A percentile compares a stretch with the other conserved stretches of the same genome.
These are phyloP conservation scores for Rhodotorula sp. DNA, from an alignment of 1,284 basidiomycete genomes.

Conservation along the genomic window DNA sequence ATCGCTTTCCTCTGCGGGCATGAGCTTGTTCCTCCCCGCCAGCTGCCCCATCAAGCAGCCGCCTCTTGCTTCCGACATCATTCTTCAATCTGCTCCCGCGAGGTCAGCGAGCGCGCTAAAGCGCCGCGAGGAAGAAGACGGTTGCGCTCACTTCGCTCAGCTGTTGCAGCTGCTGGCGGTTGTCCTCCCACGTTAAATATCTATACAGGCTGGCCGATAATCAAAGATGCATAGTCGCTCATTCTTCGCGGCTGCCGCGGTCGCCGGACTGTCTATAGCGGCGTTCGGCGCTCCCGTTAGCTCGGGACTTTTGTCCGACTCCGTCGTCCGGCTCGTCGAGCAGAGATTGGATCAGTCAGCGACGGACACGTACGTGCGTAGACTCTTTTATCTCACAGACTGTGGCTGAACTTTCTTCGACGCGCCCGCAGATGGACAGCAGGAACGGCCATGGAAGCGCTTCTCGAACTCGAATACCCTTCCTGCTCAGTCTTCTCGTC, in stretches of 20 bases:
- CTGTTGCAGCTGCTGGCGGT: too few relatives aligned
- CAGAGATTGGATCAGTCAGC: conserved; percentile 1
- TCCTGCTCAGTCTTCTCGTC: conserved; percentile 61
- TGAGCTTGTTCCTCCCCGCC: too few relatives aligned
- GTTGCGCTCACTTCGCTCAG: too few relatives aligned
- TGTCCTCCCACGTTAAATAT: too few relatives aligned
- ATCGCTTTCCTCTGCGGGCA: too few relatives aligned
- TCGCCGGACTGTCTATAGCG: not conserved
- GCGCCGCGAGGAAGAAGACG: too few relatives aligned
- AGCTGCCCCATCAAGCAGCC: too few relatives aligned
- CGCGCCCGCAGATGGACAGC: conserved; percentile 66
- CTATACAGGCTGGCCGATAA: not conserved
- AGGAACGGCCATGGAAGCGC: conserved; percentile 69
- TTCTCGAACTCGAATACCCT: conserved; percentile 66
- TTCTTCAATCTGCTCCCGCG: too few relatives aligned
- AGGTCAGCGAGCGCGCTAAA: too few relatives aligned
- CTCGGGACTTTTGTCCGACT: not conserved
- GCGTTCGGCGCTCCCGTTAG: conserved; percentile 1
- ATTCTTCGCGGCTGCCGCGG: not conserved
- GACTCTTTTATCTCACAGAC: not conserved
- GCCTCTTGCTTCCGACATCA: too few relatives aligned
- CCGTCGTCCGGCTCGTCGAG: conserved; percentile 4
- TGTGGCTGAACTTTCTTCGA: not conserved
- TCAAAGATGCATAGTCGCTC: not conserved
- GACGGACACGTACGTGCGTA: conserved; percentile 18